phyloP scores from a whole-genome alignment of 2,329 filamentous ascomycete species.

The Cyphellophora europaea region DNA sequence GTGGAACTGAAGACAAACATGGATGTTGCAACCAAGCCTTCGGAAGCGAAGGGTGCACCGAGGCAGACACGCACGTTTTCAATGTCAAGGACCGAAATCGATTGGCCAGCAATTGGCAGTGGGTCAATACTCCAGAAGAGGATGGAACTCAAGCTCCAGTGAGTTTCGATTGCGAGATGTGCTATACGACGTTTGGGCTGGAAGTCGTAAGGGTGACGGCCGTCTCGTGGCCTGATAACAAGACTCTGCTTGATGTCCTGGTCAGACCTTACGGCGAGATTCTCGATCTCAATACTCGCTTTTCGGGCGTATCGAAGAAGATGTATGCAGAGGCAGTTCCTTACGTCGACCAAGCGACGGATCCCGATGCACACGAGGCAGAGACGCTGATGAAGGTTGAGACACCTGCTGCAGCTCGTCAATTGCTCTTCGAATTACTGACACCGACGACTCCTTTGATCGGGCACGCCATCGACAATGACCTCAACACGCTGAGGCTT shows the following conservation, averaged over 20 bases:
- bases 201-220: conserved; percentile 87
- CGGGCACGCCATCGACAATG: conserved; percentile 91
- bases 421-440: conserved; percentile 67
- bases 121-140: conserved; percentile 66
- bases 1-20: conserved; percentile 53
- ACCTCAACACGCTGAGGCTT: conserved; percentile 75
- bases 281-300: conserved; percentile 84
- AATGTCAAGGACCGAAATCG: conserved; percentile 69
- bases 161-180: conserved; percentile 96
- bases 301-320: conserved; percentile 74
- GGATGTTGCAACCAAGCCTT: conserved; percentile 70
- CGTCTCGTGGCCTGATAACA: conserved; percentile 72
- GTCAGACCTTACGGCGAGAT: conserved; percentile 77
- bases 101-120: conserved; percentile 70
- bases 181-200: conserved; percentile 78
- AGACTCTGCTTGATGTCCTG: conserved; percentile 69
- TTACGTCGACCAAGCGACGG: conserved; percentile 30
- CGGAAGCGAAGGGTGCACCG: conserved; percentile 67
- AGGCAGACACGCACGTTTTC: conserved; percentile 69
- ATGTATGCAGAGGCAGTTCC: conserved; percentile 62
- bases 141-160: conserved; percentile 32
- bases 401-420: conserved; percentile 64
- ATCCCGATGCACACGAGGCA: conserved; percentile 3
- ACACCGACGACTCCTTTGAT: conserved; percentile 72
- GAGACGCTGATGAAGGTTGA: conserved; percentile 58